Percentiles rank a stretch among this genome's conserved stretches.
phyloP scores from a whole-genome alignment of 345 rosid species.

The Hibiscus syriacus region DNA sequence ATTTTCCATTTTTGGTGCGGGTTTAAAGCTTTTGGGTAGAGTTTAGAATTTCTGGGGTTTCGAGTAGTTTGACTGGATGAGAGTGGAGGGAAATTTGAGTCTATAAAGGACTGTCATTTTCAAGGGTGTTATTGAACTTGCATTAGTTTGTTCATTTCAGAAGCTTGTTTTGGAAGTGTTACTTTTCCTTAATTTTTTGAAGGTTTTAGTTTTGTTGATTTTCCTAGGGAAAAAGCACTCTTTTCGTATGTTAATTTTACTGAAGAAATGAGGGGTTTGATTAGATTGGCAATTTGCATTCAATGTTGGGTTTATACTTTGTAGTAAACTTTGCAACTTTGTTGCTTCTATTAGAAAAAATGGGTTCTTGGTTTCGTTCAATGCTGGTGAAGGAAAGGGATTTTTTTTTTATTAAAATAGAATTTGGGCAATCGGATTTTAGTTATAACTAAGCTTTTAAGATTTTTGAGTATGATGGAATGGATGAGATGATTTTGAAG shows the following conservation, averaged over 20 bases:
- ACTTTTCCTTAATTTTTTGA: not conserved
- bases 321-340: not conserved
- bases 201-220: conserved; percentile 1
- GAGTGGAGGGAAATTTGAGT: conserved; percentile 1
- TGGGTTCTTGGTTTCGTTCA: not conserved
- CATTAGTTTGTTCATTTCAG: not conserved
- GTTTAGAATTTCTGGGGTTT: not conserved
- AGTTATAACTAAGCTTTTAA: conserved; percentile 13
- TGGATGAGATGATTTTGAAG: conserved; percentile 19
- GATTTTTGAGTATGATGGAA: conserved; percentile 12
- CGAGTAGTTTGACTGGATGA: conserved; percentile 7
- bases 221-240: not conserved
- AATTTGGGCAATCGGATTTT: conserved; percentile 7
- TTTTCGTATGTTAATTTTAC: not conserved
- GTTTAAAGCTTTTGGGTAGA: not conserved
- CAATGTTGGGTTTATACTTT: conserved; percentile 3
- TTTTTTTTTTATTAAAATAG: conserved; percentile 1
- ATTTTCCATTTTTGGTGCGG: not conserved
- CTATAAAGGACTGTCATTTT: conserved; percentile 8
- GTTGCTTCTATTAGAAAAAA: conserved; percentile 2
- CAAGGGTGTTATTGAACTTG: conserved; percentile 3
- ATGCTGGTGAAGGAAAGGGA: conserved; percentile 10
- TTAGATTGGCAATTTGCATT: conserved; percentile 3
- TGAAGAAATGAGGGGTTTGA: conserved; percentile 6
- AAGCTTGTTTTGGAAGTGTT: conserved; percentile 1